Evolutionary conservation across 2,329 filamentous ascomycete species (phyloP), one percentile per base, ranked within the genome.

Genomic region (Alternaria dauci): DNA sequence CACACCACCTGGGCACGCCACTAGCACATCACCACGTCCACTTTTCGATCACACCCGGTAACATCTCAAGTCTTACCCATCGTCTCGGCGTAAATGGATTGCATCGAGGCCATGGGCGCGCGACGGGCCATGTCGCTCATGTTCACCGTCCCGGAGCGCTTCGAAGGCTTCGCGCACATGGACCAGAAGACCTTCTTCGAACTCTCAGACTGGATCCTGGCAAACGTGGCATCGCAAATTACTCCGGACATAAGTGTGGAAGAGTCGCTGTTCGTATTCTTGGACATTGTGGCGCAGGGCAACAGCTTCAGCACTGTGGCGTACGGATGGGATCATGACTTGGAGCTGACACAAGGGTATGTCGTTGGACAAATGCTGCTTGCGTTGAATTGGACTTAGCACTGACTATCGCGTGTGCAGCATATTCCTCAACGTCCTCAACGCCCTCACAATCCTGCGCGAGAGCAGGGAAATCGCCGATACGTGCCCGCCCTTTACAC

Each of bases 111-210:
- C 16, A 52, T 69, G n/a, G 76, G 76, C 52, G 71, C 75, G 9
- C 65, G 70, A 39, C 62, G 73, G 46, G 76, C 76, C 8, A 65
- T 71, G 52, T 66, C 64, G 25, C 62, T 78, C 51, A 72, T 78
- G 55, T 76, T 76, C 61, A 73, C 71, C 28, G 72, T 78, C 16
- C 76, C 76, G 5, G 71, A 76, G 55, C 71, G 74, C 56, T 78
- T 78, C 71, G 69, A 74, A 47, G 75, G 75, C 52, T 78, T 77
- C 66, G 72, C 70, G 57, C 76, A 77, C 61, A 73, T 78, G 69
- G 75, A 78, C 51, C 75, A 78, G 52, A 72, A 76, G 60, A 77
- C 75, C 58, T 78, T 78, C 48, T 72, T 76, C 47, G 71, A 76
- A 55, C 68, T 78, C 20, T 72, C 75, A n/a, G 76, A 78, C 63